phyloP scores from a whole-genome alignment of 1,284 basidiomycete genomes.

The Neonothopanus nambi region DNA sequence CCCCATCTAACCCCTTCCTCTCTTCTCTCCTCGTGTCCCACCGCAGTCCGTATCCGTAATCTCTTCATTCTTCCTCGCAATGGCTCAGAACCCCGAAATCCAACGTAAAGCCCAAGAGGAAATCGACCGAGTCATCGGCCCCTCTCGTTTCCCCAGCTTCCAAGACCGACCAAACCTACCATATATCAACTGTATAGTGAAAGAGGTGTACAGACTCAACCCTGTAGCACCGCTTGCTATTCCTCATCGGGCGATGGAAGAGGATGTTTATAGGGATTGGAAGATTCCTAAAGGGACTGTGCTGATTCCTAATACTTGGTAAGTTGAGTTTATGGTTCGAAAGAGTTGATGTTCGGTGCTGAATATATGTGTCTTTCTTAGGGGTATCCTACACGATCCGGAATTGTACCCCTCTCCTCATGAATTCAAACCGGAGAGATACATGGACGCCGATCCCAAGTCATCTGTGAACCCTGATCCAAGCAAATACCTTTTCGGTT shows the following conservation, averaged over 20 bases:
- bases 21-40: no score
- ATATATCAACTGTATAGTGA: conserved; percentile 8
- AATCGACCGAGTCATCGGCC: conserved; percentile 7
- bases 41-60: conserved; percentile 9
- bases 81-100: conserved; percentile 7
- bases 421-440: conserved; percentile 10
- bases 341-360: not conserved
- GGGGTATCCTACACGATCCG: conserved; percentile 9
- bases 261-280: conserved; percentile 6
- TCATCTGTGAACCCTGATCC: conserved; percentile 5
- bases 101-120: conserved; percentile 13
- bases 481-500: conserved; percentile 4
- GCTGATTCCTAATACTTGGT: not conserved
- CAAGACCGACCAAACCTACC: conserved; percentile 2
- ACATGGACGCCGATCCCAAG: not conserved
- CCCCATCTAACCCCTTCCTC: not conserved
- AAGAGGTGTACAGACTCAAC: conserved; percentile 9
- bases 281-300: not conserved
- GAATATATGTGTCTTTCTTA: not conserved
- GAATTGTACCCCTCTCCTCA: conserved; percentile 1
- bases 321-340: not conserved
- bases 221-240: conserved; percentile 3
- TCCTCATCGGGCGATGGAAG: not conserved
- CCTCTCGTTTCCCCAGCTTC: conserved; percentile 1
- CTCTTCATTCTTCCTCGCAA: conserved; percentile 5